A percentile compares a stretch with the other conserved stretches of the same genome.
phyloP scores from a whole-genome alignment of 1,139 yeast species.

The Nakaseomyces uthaithaninus region DNA sequence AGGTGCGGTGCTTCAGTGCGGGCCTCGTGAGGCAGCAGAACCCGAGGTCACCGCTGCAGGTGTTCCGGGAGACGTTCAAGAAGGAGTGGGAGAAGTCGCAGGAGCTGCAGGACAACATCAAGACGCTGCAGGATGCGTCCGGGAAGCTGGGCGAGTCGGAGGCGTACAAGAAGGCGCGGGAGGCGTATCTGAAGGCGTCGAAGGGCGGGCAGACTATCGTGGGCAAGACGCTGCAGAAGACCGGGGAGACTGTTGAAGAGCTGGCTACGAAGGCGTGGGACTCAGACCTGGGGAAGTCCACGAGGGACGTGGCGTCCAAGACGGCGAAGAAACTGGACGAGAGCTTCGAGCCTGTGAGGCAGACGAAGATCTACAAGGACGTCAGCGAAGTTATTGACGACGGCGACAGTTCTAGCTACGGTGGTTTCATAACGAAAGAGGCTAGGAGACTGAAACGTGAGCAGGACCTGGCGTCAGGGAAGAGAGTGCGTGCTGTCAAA shows the following conservation, averaged over 20 bases:
- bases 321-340: slow-evolving; percentile 76
- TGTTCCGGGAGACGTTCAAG: slow-evolving; percentile 86
- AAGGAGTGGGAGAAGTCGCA: slow-evolving; percentile 83
- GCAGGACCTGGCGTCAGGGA: slow-evolving; percentile 54
- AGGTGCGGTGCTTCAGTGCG: slow-evolving; percentile 3
- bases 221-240: slow-evolving; percentile 73
- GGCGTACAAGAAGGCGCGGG: slow-evolving; percentile 87
- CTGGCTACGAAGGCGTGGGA: slow-evolving; percentile 96
- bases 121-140: slow-evolving; percentile 92
- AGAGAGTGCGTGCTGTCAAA: slow-evolving; percentile 55
- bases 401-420: slow-evolving; percentile 80
- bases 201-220: slow-evolving; percentile 65
- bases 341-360: slow-evolving; percentile 87
- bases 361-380: slow-evolving; percentile 84
- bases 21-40: slow-evolving; percentile 5
- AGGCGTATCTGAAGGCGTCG: slow-evolving; percentile 83
- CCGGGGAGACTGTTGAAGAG: slow-evolving; percentile 90
- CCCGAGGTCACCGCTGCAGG: slow-evolving; percentile 74
- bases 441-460: slow-evolving; percentile 70
- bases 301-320: slow-evolving; percentile 69
- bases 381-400: slow-evolving; percentile 86
- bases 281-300: slow-evolving; percentile 81
- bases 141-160: slow-evolving; percentile 92
- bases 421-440: slow-evolving; percentile 86
- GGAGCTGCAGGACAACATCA: slow-evolving; percentile 86